Evolutionary conservation across 2,329 filamentous ascomycete species (phyloP).

Genomic region (Cercospora beticola): DNA sequence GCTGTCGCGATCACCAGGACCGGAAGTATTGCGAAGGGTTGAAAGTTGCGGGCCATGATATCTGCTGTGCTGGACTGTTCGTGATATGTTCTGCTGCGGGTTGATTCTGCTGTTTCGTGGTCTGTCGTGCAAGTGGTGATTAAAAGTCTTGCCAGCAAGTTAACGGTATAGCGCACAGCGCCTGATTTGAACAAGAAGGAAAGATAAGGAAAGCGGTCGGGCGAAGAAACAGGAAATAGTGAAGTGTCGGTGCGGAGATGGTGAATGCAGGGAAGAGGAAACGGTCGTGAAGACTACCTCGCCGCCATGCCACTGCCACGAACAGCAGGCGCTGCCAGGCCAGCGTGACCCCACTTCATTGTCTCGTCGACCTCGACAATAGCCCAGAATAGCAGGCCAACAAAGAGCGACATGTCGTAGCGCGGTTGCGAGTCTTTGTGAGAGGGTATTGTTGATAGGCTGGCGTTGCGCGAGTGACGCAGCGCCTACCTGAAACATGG

Average conservation of each 20-base stretch:
- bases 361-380: neutral
- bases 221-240: slow-evolving; percentile 2
- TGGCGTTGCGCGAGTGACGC: slow-evolving; percentile 4
- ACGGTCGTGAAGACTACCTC: neutral
- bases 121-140: neutral
- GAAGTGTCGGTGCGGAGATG: slow-evolving; percentile 1
- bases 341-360: slow-evolving; percentile 1
- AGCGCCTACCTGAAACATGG: slow-evolving; percentile 12
- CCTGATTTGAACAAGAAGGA: neutral
- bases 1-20: slow-evolving; percentile 51
- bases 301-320: neutral
- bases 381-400: slow-evolving; percentile 9
- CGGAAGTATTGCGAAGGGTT: slow-evolving; percentile 28
- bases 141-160: slow-evolving; percentile 12
- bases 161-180: slow-evolving; percentile 6
- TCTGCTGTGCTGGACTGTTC: neutral
- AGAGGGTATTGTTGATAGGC: slow-evolving; percentile 1
- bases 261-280: slow-evolving; percentile 11
- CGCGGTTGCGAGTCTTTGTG: slow-evolving; percentile 9
- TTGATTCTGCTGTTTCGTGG: neutral
- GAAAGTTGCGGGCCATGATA: slow-evolving; percentile 18
- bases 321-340: neutral
- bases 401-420: slow-evolving; percentile 2
- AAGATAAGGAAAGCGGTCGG: neutral
- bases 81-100: neutral